phyloP scores from a whole-genome alignment of 2,329 filamentous ascomycete genomes.

The Aspergillus sp. region DNA sequence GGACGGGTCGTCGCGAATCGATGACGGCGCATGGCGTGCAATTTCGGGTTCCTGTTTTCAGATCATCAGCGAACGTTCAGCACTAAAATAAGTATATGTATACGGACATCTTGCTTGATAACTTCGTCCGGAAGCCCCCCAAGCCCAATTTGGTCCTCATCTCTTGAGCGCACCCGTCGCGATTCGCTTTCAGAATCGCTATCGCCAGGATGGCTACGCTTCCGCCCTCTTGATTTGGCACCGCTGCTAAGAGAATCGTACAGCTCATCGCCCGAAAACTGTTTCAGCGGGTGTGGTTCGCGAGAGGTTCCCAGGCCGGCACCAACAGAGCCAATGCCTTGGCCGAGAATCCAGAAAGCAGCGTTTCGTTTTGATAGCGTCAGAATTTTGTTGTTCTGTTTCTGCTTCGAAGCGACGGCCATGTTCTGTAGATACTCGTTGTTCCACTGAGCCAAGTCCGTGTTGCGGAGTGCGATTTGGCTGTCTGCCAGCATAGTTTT shows the following conservation, averaged over 20 bases:
- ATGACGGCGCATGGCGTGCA: constrained; percentile 57
- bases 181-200: constrained; percentile 14
- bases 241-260: constrained; percentile 39
- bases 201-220: constrained; percentile 18
- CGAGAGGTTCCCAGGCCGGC: constrained; percentile 33
- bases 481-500: constrained; percentile 41
- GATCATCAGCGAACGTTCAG: too few species aligned
- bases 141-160: constrained; percentile 24
- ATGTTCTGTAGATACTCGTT: constrained; percentile 54
- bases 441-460: constrained; percentile 49
- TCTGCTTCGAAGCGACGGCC: constrained; percentile 38
- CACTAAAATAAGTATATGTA: too few species aligned
- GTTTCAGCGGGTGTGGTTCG: constrained; percentile 44
- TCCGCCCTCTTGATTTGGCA: constrained; percentile 11
- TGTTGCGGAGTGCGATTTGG: constrained; percentile 45
- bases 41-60: constrained; percentile 51
- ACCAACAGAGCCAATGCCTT: constrained; percentile 48
- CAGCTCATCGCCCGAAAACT: constrained; percentile 50
- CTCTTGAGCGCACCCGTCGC: constrained; percentile 31
- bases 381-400: constrained; percentile 32
- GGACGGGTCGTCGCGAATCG: constrained; percentile 58
- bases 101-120: constrained; percentile 28
- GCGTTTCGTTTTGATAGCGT: constrained; percentile 54
- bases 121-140: constrained; percentile 21
- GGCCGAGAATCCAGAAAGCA: constrained; percentile 49